These are phyloP conservation scores for Rutstroemia sp. DNA, from an alignment of 2,329 filamentous ascomycete genomes.

Conservation along the genomic window DNA sequence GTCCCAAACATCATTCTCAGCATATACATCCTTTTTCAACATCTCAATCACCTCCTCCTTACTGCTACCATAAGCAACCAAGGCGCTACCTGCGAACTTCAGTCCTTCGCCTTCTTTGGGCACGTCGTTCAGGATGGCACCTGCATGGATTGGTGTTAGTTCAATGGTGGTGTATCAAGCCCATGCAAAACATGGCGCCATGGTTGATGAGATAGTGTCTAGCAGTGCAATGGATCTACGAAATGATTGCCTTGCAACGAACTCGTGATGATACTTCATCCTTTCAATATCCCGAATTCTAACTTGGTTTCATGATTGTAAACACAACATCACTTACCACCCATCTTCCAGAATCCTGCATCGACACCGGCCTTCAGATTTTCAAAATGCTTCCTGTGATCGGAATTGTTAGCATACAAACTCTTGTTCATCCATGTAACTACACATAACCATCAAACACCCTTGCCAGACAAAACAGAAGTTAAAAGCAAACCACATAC, in stretches of 20 bases:
- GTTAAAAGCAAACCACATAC: slow-evolving; percentile 33
- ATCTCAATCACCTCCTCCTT: slow-evolving; percentile 62
- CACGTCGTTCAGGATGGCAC: slow-evolving; percentile 59
- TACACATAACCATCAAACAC: not conserved
- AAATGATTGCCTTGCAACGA: no score
- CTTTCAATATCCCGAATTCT: not conserved
- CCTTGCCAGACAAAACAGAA: not conserved
- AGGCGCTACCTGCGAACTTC: slow-evolving; percentile 55
- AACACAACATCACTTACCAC: slow-evolving; percentile 30
- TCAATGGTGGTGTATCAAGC: not conserved
- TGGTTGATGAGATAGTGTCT: no score
- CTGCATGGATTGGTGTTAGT: slow-evolving; percentile 31
- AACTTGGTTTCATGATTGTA: not conserved
- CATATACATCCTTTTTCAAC: slow-evolving; percentile 68
- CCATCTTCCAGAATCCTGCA: slow-evolving; percentile 53
- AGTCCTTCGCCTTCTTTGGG: slow-evolving; percentile 51
- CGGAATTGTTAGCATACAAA: not conserved
- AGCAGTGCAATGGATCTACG: no score
- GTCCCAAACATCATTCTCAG: slow-evolving; percentile 71
- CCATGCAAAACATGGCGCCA: no score
- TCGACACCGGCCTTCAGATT: slow-evolving; percentile 42
- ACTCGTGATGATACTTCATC: not conserved
- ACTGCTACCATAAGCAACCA: slow-evolving; percentile 56
- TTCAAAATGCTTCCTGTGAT: slow-evolving; percentile 29
- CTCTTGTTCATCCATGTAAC: not conserved